These are phyloP conservation scores for Diddensiella caesifluorescens DNA, from an alignment of 805 yeast genomes.

Conservation along the genomic window DNA sequence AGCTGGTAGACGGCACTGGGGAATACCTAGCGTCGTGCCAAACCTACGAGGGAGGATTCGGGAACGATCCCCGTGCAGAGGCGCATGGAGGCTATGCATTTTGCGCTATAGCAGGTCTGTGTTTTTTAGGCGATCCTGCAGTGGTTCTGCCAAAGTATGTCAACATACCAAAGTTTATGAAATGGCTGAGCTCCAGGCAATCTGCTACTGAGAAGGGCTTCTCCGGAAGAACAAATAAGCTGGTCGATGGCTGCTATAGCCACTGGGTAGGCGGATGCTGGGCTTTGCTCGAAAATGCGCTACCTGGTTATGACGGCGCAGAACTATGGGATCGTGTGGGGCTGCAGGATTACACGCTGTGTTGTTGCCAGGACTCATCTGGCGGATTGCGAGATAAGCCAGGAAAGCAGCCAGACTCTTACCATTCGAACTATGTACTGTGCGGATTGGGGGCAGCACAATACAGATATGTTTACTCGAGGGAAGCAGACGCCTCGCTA, in stretches of 20 bases:
- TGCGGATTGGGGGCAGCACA: slow-evolving; percentile 67
- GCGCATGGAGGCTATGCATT: slow-evolving; percentile 98
- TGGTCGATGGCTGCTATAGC: slow-evolving; percentile 94
- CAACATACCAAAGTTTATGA: slow-evolving; percentile 45
- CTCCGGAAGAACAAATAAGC: slow-evolving; percentile 83
- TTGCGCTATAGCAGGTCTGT: slow-evolving; percentile 72
- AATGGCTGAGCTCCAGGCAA: slow-evolving; percentile 73
- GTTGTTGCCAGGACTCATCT: slow-evolving; percentile 62
- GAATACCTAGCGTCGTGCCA: slow-evolving; percentile 70
- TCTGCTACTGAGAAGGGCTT: slow-evolving; percentile 75
- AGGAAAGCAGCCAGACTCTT: slow-evolving; percentile 70
- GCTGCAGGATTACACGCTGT: slow-evolving; percentile 57
- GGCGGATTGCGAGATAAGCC: slow-evolving; percentile 93
- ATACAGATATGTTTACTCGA: slow-evolving; percentile 34
- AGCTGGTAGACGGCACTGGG: slow-evolving; percentile 47
- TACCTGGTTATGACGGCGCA: slow-evolving; percentile 28
- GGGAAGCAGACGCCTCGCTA: too few relatives aligned
- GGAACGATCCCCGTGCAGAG: slow-evolving; percentile 76
- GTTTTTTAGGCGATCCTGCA: slow-evolving; percentile 39
- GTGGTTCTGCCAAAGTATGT: slow-evolving; percentile 34
- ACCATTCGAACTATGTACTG: slow-evolving; percentile 83
- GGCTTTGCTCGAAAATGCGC: slow-evolving; percentile 55
- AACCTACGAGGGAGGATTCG: slow-evolving; percentile 93
- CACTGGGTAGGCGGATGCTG: slow-evolving; percentile 89
- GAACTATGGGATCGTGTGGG: slow-evolving; percentile 48